Percentiles rank a stretch among this genome's conserved stretches.
phyloP scores from a whole-genome alignment of 306 rosid genomes.

The Lathyrus aphaca region DNA sequence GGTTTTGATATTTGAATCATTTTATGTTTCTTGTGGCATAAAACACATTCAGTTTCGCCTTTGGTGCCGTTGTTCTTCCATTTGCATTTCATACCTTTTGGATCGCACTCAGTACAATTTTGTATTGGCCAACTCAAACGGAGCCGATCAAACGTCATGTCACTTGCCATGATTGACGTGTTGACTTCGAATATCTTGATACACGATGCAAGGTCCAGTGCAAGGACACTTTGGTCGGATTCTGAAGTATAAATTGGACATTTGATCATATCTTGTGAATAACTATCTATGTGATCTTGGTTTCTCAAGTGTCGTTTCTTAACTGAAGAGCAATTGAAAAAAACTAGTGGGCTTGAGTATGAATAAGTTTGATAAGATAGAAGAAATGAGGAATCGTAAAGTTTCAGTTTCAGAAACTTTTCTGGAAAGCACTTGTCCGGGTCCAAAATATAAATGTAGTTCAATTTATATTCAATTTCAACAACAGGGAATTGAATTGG shows the following conservation, averaged over 20 bases:
- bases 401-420: not conserved
- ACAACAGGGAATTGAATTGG: not conserved
- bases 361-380: not conserved
- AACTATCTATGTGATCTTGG: too few relatives aligned
- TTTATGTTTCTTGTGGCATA: not conserved
- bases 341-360: not conserved
- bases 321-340: slow-evolving; percentile 10
- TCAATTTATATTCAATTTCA: too few relatives aligned
- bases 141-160: accelerated
- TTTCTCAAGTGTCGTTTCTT: not conserved
- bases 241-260: not conserved
- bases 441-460: not conserved
- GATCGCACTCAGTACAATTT: not conserved
- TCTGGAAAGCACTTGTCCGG: not conserved
- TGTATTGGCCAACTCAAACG: not conserved
- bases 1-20: too few relatives aligned
- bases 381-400: not conserved
- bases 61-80: slow-evolving; percentile 13
- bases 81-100: not conserved
- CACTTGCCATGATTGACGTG: not conserved
- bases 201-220: slow-evolving; percentile 2
- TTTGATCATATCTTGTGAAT: too few relatives aligned
- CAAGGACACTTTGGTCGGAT: not conserved
- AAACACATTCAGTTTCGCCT: not conserved
- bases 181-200: not conserved